Percentiles rank a stretch among this genome's conserved stretches.
phyloP scores from a whole-genome alignment of 441 rosid genomes.

The Jatropha multifida region DNA sequence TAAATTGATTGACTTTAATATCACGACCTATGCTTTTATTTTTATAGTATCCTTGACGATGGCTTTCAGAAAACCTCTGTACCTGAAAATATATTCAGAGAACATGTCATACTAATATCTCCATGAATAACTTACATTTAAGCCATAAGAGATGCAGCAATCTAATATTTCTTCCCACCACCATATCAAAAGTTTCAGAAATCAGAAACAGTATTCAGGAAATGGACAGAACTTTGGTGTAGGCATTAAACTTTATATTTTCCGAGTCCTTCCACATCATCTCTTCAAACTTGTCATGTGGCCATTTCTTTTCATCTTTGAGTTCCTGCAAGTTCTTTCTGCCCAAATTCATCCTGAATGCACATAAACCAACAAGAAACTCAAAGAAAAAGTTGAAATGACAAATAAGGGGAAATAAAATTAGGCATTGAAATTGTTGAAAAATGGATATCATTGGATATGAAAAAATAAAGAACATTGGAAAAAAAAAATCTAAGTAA shows the following conservation, averaged over 20 bases:
- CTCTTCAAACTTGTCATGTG: slow-evolving; percentile 35
- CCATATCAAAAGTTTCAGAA: background rate
- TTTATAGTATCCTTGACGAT: background rate
- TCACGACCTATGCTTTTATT: background rate
- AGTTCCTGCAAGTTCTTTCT: slow-evolving; percentile 11
- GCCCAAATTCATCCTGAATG: slow-evolving; percentile 1
- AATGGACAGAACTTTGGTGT: slow-evolving; percentile 14
- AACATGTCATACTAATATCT: background rate
- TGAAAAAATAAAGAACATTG: background rate
- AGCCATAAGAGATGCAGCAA: background rate
- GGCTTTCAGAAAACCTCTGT: slow-evolving; percentile 10
- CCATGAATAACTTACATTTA: background rate
- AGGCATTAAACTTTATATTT: slow-evolving; percentile 13
- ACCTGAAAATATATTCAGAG: slow-evolving; percentile 10
- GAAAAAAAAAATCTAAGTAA: background rate
- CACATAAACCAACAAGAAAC: background rate
- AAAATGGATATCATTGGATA: background rate
- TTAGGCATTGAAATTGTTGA: background rate
- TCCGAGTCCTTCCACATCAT: slow-evolving; percentile 17
- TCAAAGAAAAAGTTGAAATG: background rate
- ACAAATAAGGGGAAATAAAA: background rate
- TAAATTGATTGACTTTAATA: slow-evolving; percentile 11
- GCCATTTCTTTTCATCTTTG: slow-evolving; percentile 28
- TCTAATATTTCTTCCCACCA: background rate
- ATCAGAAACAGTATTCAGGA: slow-evolving; percentile 15